Evolutionary conservation across 192 early-diverging fungal species (phyloP), one percentile per base, ranked within the genome.

Genomic region (Umbelopsis ramanniana): DNA sequence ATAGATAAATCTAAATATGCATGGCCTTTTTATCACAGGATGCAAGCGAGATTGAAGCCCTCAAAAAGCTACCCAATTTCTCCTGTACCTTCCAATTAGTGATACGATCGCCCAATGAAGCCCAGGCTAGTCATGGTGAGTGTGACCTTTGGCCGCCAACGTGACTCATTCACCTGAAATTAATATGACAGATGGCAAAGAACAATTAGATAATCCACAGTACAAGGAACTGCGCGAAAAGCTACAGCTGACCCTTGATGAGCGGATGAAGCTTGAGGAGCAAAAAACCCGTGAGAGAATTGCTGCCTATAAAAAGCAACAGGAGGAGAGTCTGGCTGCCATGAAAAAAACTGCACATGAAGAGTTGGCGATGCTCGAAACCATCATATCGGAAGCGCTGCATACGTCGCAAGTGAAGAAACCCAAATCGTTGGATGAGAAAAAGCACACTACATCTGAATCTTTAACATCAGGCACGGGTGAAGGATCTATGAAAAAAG

Each of bases 201-300:
- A 6, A 43, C 40, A 11, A 43, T 37, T 35, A 63, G 57, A 63
- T 38, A 3, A 63, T 14, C 55, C 55, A 35, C 7, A 60, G 29
- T 60, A 35, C 11, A 63, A 37, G 5, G 15, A 35, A 63, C 57
- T 63, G 57, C 57, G 57, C 57, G 29, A 63, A 17, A 15, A 37
- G 26, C 29, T 63, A 33, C 57, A 63, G 57, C 29, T 63, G 57
- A 63, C 57, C 15, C 26, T 37, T 7, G 35, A 26, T 6, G 26
- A 63, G 7, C 11, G 12, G 3, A 17, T 63, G 15, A 35, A 63
- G 57, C 15, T 37, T 8, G 57, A 63, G 14, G 57, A 63, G 14
- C 24, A 37, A 29, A 63, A 63, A 17, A 63, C 57, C 23, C 57
- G 33, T 63, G 57, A 63, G 57, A 29, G 57, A 12, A 63, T 63